Evolutionary conservation across 352 stramenopile genomes (phyloP).

Genomic region (Thalassiosira mediterranea): DNA sequence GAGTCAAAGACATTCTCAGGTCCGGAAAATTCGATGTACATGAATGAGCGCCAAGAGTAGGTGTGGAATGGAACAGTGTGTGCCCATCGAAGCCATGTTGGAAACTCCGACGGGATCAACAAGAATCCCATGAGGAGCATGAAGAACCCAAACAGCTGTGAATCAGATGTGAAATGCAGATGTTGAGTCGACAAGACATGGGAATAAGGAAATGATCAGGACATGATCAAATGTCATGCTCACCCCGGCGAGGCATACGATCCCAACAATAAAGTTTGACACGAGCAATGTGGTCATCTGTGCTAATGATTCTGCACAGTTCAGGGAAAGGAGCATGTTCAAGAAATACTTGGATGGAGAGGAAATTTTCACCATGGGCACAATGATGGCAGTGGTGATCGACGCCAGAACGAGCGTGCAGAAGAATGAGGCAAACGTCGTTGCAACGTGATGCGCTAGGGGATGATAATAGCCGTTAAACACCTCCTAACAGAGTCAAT

Average conservation of each 20-base stretch:
- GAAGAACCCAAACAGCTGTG: conserved; percentile 51
- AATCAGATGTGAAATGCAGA: too few relatives aligned
- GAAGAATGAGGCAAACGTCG: conserved; percentile 83
- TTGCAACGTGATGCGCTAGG: conserved; percentile 84
- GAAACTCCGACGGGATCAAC: conserved; percentile 63
- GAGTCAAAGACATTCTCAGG: too few relatives aligned
- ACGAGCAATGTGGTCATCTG: conserved; percentile 60
- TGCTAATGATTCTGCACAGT: conserved; percentile 55
- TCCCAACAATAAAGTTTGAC: conserved; percentile 69
- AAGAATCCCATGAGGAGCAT: conserved; percentile 69
- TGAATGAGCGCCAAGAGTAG: conserved; percentile 66
- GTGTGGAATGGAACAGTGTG: conserved; percentile 65
- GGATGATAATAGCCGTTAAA: conserved; percentile 87
- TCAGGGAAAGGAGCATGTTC: conserved; percentile 53
- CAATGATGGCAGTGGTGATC: conserved; percentile 58
- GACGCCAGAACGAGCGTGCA: conserved; percentile 52
- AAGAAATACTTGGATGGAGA: conserved; percentile 53
- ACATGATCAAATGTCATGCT: too few relatives aligned
- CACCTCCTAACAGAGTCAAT: too few relatives aligned
- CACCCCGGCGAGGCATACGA: conserved; percentile 52
- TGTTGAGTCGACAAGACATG: too few relatives aligned
- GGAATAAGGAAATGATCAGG: too few relatives aligned
- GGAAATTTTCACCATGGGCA: conserved; percentile 52
- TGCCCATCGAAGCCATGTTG: conserved; percentile 55
- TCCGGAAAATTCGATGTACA: conserved; percentile 62